These are phyloP conservation scores for Rheum nobile DNA, from an alignment of 148 eudicot species.

Conservation along the genomic window DNA sequence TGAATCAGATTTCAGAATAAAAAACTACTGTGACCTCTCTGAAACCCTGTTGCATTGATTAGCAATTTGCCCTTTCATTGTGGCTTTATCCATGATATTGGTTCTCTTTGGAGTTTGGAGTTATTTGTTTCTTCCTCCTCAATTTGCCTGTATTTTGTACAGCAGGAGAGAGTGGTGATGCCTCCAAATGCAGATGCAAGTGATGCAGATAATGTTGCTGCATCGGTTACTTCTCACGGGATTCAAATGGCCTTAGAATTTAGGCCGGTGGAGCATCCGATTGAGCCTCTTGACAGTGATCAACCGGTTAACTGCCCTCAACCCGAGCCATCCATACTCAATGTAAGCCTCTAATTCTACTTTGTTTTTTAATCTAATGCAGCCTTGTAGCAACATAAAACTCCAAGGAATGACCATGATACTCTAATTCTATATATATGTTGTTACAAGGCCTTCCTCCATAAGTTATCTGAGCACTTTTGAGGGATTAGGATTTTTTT, in stretches of 20 bases:
- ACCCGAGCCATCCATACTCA: slow-evolving; percentile 87
- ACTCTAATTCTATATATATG: neutral
- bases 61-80: neutral
- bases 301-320: slow-evolving; percentile 70
- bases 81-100: neutral
- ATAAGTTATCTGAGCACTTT: neutral
- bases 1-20: neutral
- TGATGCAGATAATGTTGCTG: slow-evolving; percentile 13
- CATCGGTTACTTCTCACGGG: slow-evolving; percentile 35
- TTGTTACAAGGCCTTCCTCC: neutral
- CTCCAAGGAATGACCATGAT: neutral
- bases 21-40: neutral
- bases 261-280: slow-evolving; percentile 79
- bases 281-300: slow-evolving; percentile 71
- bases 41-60: neutral
- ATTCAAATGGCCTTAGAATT: slow-evolving; percentile 60
- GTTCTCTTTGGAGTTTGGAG: neutral
- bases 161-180: slow-evolving; percentile 43
- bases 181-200: slow-evolving; percentile 30
- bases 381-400: no score
- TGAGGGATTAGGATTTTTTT: neutral
- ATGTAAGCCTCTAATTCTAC: slow-evolving; percentile 37
- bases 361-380: neutral
- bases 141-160: no score
- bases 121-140: no score